These are phyloP conservation scores for Starmera pachycereana DNA, from an alignment of 805 yeast species.

Conservation along the genomic window DNA sequence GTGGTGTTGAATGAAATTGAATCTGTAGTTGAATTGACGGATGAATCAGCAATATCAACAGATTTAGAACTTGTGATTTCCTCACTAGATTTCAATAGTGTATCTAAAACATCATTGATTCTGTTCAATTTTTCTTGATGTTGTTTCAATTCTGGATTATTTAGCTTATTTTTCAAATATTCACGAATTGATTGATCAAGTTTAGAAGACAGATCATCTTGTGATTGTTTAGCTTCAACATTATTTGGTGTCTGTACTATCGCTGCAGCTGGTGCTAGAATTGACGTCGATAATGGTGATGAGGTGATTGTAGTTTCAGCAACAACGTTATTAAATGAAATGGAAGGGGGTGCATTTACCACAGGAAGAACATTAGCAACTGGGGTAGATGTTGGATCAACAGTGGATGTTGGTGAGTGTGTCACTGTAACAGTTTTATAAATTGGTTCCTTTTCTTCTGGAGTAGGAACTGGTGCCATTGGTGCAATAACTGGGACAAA, in stretches of 20 bases:
- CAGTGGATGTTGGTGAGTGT: too few species aligned
- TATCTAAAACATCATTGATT: not conserved
- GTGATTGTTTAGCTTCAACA: not conserved
- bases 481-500: too few species aligned
- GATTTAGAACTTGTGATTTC: not conserved
- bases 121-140: not conserved
- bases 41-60: not conserved
- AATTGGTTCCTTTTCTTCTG: too few species aligned
- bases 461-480: too few species aligned
- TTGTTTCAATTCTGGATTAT: not conserved
- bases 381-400: too few species aligned
- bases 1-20: not conserved
- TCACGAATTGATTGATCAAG: not conserved
- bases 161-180: not conserved
- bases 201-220: too few species aligned
- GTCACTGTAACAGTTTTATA: too few species aligned
- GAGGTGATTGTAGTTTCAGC: too few species aligned
- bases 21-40: not conserved
- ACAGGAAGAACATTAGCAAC: too few species aligned
- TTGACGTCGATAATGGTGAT: not conserved
- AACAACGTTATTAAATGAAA: too few species aligned
- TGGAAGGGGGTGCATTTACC: too few species aligned
- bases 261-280: not conserved
- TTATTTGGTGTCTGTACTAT: not conserved
- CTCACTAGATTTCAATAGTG: not conserved